Base-by-base conservation (phyloP, 179 eudicot species). In the Dionaea muscipula region DNA sequence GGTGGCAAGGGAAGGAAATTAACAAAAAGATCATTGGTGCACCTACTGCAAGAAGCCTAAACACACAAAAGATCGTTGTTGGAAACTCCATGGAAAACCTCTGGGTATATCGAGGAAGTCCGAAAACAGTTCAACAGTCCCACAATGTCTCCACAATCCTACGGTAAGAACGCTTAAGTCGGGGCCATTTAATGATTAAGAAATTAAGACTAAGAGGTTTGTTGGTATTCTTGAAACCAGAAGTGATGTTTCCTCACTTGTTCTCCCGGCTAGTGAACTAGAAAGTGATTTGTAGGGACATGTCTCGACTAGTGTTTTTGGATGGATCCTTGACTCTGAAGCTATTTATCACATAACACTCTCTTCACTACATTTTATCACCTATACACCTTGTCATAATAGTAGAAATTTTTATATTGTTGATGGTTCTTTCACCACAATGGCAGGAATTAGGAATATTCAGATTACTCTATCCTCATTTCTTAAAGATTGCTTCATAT, bases 401-500 rank as follows among this genome's bases (percentile, higher is more conserved):
- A n/a, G 7, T 21, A 55, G 23, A 24, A 36, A 55, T 15, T 36
- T 55, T 7, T 0, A 9, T 7, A 14, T 5, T 3, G 33, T 20
- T 9, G 22, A 55, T 55, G 59, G 59, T 0, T 36, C 47, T 9
- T 13, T 55, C 1, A 28, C 47, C 21, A 36, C 26, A 9, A 12
- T 39, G 37, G 27, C 26, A 0, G 59, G 33, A 1, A 12, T 16
- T 1, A n/a, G 46, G 0, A 14, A 23, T 24, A 39, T 55, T 8
- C 16, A 36, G 1, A 37, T 55, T 1, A 27, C 46, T 13, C 20
- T 2, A 0, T 1, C 18, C 46, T n/a, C 33, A 36, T 37, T 6
- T 36, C 18, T n/a, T 55, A 7, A 55, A 55, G 20, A 12, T 19
- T 38, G 24, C 26, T 56, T 0, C 60, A 5, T 56, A 49, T 43